Percentiles rank a stretch among this genome's conserved stretches.
Evolutionary conservation across 2,329 filamentous ascomycete genomes (phyloP).

Genomic region (Nigrograna mackinnonii): DNA sequence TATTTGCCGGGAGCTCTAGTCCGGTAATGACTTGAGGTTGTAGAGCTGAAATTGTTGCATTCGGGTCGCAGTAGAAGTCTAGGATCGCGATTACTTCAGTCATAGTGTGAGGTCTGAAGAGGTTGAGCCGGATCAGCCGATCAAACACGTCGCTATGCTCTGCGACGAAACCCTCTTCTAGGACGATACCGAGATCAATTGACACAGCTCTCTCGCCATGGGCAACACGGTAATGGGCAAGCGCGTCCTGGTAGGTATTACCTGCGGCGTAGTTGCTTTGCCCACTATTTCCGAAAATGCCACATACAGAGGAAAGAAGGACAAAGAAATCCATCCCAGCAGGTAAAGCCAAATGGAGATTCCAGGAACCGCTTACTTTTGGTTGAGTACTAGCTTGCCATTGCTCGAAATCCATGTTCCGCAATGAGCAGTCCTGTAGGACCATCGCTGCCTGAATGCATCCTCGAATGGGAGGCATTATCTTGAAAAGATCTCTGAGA

Average conservation of each 20-base stretch:
- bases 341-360: conserved; percentile 23
- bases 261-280: conserved; percentile 29
- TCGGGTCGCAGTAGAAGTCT: conserved; percentile 2
- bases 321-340: conserved; percentile 26
- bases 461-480: conserved; percentile 23
- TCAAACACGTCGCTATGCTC: too few species aligned
- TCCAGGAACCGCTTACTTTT: conserved; percentile 40
- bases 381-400: conserved; percentile 13
- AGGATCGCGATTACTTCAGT: background rate
- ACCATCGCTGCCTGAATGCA: conserved; percentile 26
- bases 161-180: background rate
- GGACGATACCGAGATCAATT: conserved; percentile 14
- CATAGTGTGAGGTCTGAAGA: background rate
- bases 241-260: conserved; percentile 26
- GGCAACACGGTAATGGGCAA: conserved; percentile 21
- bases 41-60: background rate
- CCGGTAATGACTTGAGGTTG: too few species aligned
- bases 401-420: conserved; percentile 19
- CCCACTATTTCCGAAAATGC: conserved; percentile 21
- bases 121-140: too few species aligned
- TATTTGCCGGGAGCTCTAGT: background rate
- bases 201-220: conserved; percentile 17
- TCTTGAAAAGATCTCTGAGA: too few species aligned
- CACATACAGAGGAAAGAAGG: conserved; percentile 21
- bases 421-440: conserved; percentile 16